Base-by-base conservation (phyloP, 768 basidiomycete genomes). In the Candolleomyces eurysporus region DNA sequence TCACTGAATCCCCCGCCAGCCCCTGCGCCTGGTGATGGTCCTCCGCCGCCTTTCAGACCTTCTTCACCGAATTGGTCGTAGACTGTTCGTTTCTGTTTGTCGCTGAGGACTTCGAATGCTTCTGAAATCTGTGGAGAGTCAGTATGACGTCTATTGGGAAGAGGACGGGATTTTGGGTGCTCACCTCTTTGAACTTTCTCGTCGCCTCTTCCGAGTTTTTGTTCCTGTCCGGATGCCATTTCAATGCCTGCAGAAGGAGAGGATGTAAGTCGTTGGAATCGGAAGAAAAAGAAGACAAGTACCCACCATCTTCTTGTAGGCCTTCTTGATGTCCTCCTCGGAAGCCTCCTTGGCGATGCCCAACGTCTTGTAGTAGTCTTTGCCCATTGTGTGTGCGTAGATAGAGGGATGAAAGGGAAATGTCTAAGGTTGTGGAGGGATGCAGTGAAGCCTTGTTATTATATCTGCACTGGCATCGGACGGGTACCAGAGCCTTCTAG, bases 41-140 rank as follows among this genome's bases (percentile, higher is more conserved):
- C 84, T 40, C 84, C 84, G 19, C 84, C 84, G 7, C 84, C 84
- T 72, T 98, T 98, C 66, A 98, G 82, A 2, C 96, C 96, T 60
- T 97, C 96, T 72, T 97, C 95, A 40, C 96, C 96, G 59, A 95
- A 89, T 66, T 97, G 93, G 73, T 97, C 96, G 65, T 95, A 98
- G 7, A 94, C 71, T 0, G 90, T 76, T 22, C 92, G 89, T 69
- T 94, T 94, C 70, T 93, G 80, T 72, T 86, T 85, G 75, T 97
- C 94, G 55, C 84, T 91, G 59, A 98, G 86, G 31, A 96, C 95
- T 71, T 98, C 96, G 68, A 96, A 98, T 0, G 94, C 96, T 78
- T 98, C 96, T 36, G 92, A 92, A 50, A 98, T 84, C 90, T 96
- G 42, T n/a, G 54, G 17, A 43, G 19, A 39, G 53, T 54, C 17